phyloP scores from a whole-genome alignment of 352 stramenopile genomes.

The Phytophthora meadii region DNA sequence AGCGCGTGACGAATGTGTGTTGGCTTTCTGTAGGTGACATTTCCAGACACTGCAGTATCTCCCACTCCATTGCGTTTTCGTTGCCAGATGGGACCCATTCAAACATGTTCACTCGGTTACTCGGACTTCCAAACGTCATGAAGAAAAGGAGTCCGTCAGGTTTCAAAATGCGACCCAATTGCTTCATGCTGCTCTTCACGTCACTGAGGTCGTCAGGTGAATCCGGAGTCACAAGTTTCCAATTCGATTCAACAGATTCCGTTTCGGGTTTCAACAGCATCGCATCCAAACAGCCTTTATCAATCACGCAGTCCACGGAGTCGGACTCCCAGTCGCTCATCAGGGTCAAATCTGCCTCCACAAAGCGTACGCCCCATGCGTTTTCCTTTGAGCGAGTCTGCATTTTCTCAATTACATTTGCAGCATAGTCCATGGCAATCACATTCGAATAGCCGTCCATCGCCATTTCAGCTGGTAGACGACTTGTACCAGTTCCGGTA shows the following conservation, averaged over 20 bases:
- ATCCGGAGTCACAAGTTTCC: slow-evolving; percentile 49
- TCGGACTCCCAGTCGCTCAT: slow-evolving; percentile 49
- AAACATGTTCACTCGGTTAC: slow-evolving; percentile 60
- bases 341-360: slow-evolving; percentile 52
- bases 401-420: slow-evolving; percentile 66
- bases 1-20: slow-evolving; percentile 47
- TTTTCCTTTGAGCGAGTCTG: slow-evolving; percentile 39
- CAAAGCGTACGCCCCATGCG: slow-evolving; percentile 45
- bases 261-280: slow-evolving; percentile 66
- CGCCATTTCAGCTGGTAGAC: slow-evolving; percentile 55
- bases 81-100: slow-evolving; percentile 40
- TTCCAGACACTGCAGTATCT: slow-evolving; percentile 61
- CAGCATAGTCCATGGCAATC: slow-evolving; percentile 59
- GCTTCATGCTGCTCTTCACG: slow-evolving; percentile 43
- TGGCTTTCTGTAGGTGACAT: slow-evolving; percentile 46
- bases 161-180: slow-evolving; percentile 51
- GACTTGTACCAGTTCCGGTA: slow-evolving; percentile 56
- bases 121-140: slow-evolving; percentile 57
- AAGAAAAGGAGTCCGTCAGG: slow-evolving; percentile 49
- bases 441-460: slow-evolving; percentile 52
- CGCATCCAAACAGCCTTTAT: slow-evolving; percentile 67
- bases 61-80: slow-evolving; percentile 42
- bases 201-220: slow-evolving; percentile 51
- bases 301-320: slow-evolving; percentile 56
- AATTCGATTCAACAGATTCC: slow-evolving; percentile 46